These are phyloP conservation scores for Candida nitratophila DNA, from an alignment of 805 yeast genomes.

Conservation along the genomic window DNA sequence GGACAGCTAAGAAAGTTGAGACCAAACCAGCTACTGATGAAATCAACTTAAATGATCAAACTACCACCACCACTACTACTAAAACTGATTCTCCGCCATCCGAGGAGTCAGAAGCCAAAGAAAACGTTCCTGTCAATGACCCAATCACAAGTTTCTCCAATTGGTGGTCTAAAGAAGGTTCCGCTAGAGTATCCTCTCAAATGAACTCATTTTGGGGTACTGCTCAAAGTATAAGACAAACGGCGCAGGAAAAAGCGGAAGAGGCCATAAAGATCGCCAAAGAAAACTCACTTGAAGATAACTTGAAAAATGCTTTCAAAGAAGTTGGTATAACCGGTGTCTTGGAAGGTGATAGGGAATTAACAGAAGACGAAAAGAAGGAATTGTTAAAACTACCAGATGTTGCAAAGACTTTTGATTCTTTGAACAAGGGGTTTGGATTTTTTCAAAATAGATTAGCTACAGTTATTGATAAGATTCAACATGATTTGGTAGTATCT, in stretches of 20 bases:
- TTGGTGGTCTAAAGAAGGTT: constrained; percentile 74
- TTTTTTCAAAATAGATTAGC: constrained; percentile 23
- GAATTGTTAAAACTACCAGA: constrained; percentile 23
- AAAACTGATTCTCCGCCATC: no score
- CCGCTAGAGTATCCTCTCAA: constrained; percentile 52
- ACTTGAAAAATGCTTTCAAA: constrained; percentile 30
- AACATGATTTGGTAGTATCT: constrained; percentile 20
- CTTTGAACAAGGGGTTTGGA: constrained; percentile 28
- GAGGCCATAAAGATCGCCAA: constrained; percentile 44
- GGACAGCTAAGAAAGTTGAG: constrained; percentile 4
- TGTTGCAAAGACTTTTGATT: constrained; percentile 26
- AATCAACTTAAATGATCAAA: background rate
- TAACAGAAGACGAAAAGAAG: constrained; percentile 23
- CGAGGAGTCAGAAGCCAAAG: no score
- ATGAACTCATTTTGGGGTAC: constrained; percentile 65
- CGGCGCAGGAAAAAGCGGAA: constrained; percentile 42
- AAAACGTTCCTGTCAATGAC: constrained; percentile 29
- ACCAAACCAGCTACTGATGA: background rate
- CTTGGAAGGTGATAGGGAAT: constrained; percentile 27
- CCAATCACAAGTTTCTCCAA: constrained; percentile 60
- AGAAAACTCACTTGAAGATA: constrained; percentile 26
- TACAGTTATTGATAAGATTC: constrained; percentile 33
- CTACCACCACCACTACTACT: constrained; percentile 2
- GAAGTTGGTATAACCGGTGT: constrained; percentile 34
- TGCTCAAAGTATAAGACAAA: constrained; percentile 33